Evolutionary conservation across 306 rosid genomes (phyloP), one percentile per base, ranked within the genome.

Genomic region (Vigna trinervia): DNA sequence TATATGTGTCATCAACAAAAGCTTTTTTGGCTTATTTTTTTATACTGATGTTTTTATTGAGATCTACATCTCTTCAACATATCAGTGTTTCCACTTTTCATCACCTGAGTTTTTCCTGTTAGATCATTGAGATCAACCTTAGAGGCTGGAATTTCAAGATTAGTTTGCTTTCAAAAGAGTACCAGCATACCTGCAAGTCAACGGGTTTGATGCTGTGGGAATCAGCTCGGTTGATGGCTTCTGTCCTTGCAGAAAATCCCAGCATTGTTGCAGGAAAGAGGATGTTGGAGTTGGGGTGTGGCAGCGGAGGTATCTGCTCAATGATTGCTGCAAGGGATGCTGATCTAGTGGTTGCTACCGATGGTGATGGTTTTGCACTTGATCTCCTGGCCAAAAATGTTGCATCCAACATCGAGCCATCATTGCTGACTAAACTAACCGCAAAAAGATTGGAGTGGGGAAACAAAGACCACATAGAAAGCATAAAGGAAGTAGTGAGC

Each of bases 191-290:
- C 60, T 92, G 98, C 92, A 94, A 85, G 83, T 92, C 96, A 43
- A 92, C 98, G 4, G 98, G 97, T 52, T 82, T 92, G 76, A 95
- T 92, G 93, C 85, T 95, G 22, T 95, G 99, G 97, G 99, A 95
- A 87, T 92, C 97, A 0, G 96, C 97, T 75, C 92, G 89, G 50
- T 84, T 95, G 71, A 89, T 92, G 97, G 97, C 97, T 64, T 87
- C 93, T 5, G 73, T 95, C 69, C 84, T 92, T 50, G 92, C 86
- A 48, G 87, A 82, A 87, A 95, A 95, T 78, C 96, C 97, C 52
- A 43, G 70, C 12, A 88, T 94, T 23, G 88, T 90, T 77, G 71
- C 95, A 2, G 87, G 95, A 41, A 92, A 89, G 86, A 86, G 86
- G 83, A 96, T 92, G 26, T 79, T 95, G 81, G 97, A 95, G 81